phyloP scores from a whole-genome alignment of 2,329 filamentous ascomycete genomes.

The Pseudocercospora musae region DNA sequence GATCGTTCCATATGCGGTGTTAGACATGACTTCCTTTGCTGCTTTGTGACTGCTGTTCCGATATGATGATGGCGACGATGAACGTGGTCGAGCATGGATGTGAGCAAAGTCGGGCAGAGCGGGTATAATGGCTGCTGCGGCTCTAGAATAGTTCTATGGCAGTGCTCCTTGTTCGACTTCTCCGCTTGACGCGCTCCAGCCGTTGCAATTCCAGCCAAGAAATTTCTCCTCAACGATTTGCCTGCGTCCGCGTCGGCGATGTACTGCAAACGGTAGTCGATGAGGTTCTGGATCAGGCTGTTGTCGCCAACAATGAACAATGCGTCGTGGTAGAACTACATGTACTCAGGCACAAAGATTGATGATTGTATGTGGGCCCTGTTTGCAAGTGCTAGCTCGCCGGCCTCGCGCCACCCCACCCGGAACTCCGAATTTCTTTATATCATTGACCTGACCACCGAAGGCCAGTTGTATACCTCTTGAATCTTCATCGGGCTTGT shows the following conservation, averaged over 20 bases:
- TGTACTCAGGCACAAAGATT: too few species aligned
- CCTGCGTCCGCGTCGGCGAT: background rate
- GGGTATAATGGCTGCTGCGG: constrained; percentile 11
- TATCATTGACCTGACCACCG: background rate
- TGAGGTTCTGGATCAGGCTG: background rate
- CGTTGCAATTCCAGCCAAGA: background rate
- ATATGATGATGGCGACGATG: too few species aligned
- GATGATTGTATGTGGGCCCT: too few species aligned
- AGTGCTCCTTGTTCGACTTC: background rate
- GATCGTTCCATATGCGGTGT: constrained; percentile 19
- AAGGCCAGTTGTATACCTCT: background rate
- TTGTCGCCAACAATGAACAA: background rate
- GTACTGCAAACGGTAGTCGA: background rate
- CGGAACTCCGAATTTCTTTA: background rate
- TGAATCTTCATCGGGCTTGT: background rate
- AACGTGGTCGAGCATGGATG: background rate
- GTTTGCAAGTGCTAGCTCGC: background rate
- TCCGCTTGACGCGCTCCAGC: background rate
- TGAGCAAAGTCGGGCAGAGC: constrained; percentile 2
- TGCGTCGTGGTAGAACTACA: background rate
- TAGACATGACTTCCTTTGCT: constrained; percentile 3
- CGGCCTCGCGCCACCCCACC: background rate
- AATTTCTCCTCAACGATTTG: background rate
- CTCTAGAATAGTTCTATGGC: background rate
- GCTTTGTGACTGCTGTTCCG: background rate